Base-by-base conservation (phyloP, 2,329 filamentous ascomycete genomes). In the Acephala macrosclerotiorum region DNA sequence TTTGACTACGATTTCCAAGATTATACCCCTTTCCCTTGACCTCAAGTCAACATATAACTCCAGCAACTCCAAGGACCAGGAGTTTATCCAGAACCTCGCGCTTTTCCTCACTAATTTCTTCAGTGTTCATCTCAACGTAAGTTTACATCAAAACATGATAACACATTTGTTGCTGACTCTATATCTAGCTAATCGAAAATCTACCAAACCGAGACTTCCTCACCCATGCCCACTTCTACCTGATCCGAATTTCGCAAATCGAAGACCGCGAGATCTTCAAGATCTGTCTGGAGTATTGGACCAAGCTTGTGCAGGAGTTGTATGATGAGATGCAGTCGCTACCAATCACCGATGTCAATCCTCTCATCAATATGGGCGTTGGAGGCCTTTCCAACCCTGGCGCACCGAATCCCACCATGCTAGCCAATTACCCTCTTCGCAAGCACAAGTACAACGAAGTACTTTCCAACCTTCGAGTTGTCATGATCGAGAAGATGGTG, bases 401-500 rank as follows among this genome's bases (percentile, higher is more conserved):
- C 53, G 94, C 94, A 1, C 91, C 93, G 58, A 94, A 97, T 77
- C 93, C 95, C 1, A 87, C 84, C 60, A 83, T 95, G n/a, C 84
- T 98, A 68, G 90, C 90, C 73, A 97, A 94, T 79, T 97, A 97
- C 75, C 94, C 95, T 14, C 87, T 99, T 53, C 90, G 96, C 68
- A 99, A 99, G 83, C 95, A 99, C 85, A 98, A 97, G 81, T 99
- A 98, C 80, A 90, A 91, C 70, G 94, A 97, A 77, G 91, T 99
- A 22, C 83, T 99, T 58, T 95, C 95, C 11, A 98, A 97, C 78
- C 85, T 99, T 64, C 91, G 96, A 71, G 91, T 95, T 26, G 96
- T 99, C 71, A 99, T 99, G 96, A 98, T 99, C 68, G 96, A 99
- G 82, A 97, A 97, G 85, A 99, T 99, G 96, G 96, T 99, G 36